Evolutionary conservation across 805 yeast species (phyloP).

Genomic region (Ogataea glucozyma): DNA sequence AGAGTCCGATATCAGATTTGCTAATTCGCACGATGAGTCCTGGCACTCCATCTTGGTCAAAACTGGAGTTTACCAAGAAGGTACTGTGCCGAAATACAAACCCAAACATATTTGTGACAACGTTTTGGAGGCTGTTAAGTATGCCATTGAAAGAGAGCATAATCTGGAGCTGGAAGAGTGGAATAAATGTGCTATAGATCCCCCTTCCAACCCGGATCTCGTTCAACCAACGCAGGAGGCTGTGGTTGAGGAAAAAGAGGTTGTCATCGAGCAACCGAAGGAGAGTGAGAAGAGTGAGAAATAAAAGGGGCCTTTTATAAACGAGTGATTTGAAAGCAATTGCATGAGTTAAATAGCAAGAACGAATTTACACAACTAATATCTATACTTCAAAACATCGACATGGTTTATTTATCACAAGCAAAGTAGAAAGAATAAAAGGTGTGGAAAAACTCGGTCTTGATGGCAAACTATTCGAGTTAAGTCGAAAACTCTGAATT

Average conservation of each 20-base stretch:
- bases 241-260: conserved; percentile 47
- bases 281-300: neutral
- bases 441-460: too few relatives aligned
- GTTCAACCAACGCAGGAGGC: conserved; percentile 49
- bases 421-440: too few relatives aligned
- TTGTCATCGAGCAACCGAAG: conserved; percentile 10
- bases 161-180: conserved; percentile 69
- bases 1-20: conserved; percentile 84
- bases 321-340: too few relatives aligned
- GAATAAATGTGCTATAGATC: conserved; percentile 46
- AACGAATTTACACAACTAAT: too few relatives aligned
- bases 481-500: too few relatives aligned
- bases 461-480: too few relatives aligned
- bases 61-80: conserved; percentile 84
- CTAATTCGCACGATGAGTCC: conserved; percentile 79
- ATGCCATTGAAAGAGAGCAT: conserved; percentile 82
- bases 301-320: neutral
- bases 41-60: conserved; percentile 85
- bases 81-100: conserved; percentile 73
- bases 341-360: too few relatives aligned
- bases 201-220: conserved; percentile 16
- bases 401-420: too few relatives aligned
- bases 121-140: conserved; percentile 80
- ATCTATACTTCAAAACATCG: too few relatives aligned
- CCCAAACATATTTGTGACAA: conserved; percentile 75